Percentiles rank a stretch among this genome's conserved stretches.
Evolutionary conservation across 2,329 filamentous ascomycete genomes (phyloP).

Genomic region (Botrytis fabae): DNA sequence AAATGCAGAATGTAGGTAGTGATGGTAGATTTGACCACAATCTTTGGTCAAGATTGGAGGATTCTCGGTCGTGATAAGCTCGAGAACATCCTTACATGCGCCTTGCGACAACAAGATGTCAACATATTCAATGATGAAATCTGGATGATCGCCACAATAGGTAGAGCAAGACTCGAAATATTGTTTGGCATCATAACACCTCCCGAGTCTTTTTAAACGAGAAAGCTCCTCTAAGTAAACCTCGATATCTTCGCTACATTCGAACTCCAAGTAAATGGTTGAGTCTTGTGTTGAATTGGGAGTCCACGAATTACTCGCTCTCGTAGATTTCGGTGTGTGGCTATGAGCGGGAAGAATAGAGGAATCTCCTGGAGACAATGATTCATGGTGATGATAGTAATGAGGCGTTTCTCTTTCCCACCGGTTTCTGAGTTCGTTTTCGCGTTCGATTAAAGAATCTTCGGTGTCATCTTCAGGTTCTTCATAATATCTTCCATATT

Average conservation of each 20-base stretch:
- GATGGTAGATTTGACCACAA: not conserved
- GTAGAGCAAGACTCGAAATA: not conserved
- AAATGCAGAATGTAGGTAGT: not conserved
- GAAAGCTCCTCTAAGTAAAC: not conserved
- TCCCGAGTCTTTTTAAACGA: conserved; percentile 1
- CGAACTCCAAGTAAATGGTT: not conserved
- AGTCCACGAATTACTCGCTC: not conserved
- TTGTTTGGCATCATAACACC: not conserved
- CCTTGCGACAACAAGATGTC: not conserved
- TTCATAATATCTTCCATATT: too few species aligned
- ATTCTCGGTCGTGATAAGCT: not conserved
- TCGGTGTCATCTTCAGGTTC: too few species aligned
- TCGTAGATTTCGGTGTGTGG: not conserved
- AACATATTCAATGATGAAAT: not conserved
- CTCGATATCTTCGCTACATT: not conserved
- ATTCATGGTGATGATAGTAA: too few species aligned
- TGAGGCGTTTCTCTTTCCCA: too few species aligned
- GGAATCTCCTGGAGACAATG: too few species aligned
- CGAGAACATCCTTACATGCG: conserved; percentile 1
- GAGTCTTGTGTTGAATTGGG: not conserved
- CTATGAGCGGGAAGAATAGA: too few species aligned
- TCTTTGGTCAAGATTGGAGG: not conserved
- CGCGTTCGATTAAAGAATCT: too few species aligned
- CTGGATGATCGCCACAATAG: not conserved
- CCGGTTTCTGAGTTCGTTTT: too few species aligned